Evolutionary conservation across 164 flowering plant species (phyloP), one percentile per base, ranked within the genome.

Genomic region (Tetracentron sinense): DNA sequence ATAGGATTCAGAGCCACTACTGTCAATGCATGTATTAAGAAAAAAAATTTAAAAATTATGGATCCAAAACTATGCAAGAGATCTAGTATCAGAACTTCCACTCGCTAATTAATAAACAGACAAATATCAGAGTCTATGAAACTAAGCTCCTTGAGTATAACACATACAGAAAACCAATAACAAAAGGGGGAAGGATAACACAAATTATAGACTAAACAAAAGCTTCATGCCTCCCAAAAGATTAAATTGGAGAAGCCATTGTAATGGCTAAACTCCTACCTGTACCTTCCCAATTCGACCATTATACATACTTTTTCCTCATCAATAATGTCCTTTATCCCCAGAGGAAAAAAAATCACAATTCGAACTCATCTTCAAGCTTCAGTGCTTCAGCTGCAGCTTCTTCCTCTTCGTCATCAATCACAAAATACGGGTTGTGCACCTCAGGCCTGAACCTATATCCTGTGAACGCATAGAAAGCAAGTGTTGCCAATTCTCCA

Each of bases 381-480:
- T 58, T 58, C 61, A 58, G 31, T 20, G 61, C 42, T 20, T 58
- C 61, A 14, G 61, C 44, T 28, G 61, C 61, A 42, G 61, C 61
- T 33, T 58, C 61, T 19, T 35, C 48, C 61, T 58, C 61, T 35
- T 58, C 61, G 33, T 58, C 61, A 58, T 58, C 61, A 30, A 58
- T 58, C 25, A 23, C 61, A 35, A 58, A 58, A 7, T 58, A 58
- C 0, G 61, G 61, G n/a, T 58, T 58, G 27, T 35, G 42, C 26
- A 42, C 44, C 10, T 58, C 42, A 0, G 61, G 61, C 17, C 19
- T 58, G 25, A 58, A 58, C 19, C 33, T 58, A 30, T 58, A 58
- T 15, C 61, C 61, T 3, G 61, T 58, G 26, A 58, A 58, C n/a
- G 33, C 61, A 58, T 58, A 58, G 17, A 58, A 58, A 8, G 47